These are phyloP conservation scores for Datura wrightii DNA, from an alignment of 257 asterid species.

Conservation along the genomic window DNA sequence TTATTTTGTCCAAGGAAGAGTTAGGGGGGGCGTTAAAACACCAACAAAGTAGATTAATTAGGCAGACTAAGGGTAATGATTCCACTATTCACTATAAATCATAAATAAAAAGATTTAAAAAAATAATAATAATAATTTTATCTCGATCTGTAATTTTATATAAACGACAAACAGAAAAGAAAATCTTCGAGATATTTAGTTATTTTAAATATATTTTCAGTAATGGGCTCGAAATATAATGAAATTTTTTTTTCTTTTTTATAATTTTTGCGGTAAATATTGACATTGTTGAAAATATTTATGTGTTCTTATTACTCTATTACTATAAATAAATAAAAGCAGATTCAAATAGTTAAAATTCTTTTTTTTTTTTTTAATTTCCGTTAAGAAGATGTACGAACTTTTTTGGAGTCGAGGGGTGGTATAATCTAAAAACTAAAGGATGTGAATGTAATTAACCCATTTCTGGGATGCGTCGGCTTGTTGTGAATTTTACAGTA, in stretches of 20 bases:
- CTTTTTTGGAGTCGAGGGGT: background rate
- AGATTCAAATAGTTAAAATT: too few relatives aligned
- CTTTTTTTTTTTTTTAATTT: too few relatives aligned
- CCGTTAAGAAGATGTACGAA: too few relatives aligned
- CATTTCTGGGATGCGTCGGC: conserved; percentile 11
- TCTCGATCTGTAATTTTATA: background rate
- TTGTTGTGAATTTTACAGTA: conserved; percentile 1
- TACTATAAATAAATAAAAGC: too few relatives aligned
- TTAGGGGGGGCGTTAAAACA: too few relatives aligned
- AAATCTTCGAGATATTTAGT: background rate
- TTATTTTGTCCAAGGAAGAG: too few relatives aligned
- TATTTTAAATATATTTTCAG: background rate
- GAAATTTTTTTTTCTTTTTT: background rate
- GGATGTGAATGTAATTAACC: background rate
- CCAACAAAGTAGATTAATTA: too few relatives aligned
- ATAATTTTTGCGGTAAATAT: background rate
- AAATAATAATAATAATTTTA: too few relatives aligned
- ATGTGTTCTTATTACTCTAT: too few relatives aligned
- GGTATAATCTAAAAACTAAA: background rate
- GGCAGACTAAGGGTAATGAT: too few relatives aligned
- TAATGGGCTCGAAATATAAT: background rate
- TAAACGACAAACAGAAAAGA: background rate
- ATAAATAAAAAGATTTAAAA: too few relatives aligned
- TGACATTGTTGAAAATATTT: background rate
- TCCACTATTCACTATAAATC: background rate